Base-by-base conservation (phyloP, 768 basidiomycete species). In the Lactifluus echinatus region DNA sequence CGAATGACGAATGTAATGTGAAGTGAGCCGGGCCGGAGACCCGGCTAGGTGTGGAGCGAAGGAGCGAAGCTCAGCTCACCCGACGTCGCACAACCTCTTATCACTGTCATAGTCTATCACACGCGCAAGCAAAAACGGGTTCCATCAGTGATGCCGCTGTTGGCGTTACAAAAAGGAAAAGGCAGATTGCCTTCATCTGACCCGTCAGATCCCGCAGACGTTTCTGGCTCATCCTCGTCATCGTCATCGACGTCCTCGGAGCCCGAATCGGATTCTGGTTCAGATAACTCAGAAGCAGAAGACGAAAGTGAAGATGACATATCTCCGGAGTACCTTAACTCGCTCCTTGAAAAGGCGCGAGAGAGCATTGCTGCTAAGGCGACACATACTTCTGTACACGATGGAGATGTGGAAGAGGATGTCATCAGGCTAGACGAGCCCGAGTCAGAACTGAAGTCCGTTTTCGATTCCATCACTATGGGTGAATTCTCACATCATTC, bases 301-400 rank as follows among this genome's bases (percentile, higher is more conserved):
- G 65, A 61, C 17, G 70, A 79, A 21, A 69, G 66, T 19, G 79
- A 79, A 56, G 71, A 73, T 5, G 75, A 80, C 43, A 71, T 83
- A 28, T 82, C 81, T 0, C 72, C 75, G 37, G 81, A 83, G 63
- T 82, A 82, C 57, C 74, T 89, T 5, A 74, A 83, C 31, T 83
- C 78, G 7, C 70, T 89, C 0, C 70, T 91, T 12, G 77, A 82
- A 59, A 80, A 78, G 54, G 87, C 87, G 17, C 75, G 77, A 63
- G 68, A 74, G 64, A 81, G 78, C 66, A 78, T 57, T 19, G 53
- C 44, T 10, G 31, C 42, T 36, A 64, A 59, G 57, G 63, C 36
- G 63, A 63, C 24, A 65, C 65, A 60, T 29, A 2, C 26, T 15
- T 24, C 21, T 11, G 28, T 45, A 28, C 28, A 48, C 24, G 28